Base-by-base conservation (phyloP, 495 filamentous ascomycete species). In the Rhizodiscina lignyota region DNA sequence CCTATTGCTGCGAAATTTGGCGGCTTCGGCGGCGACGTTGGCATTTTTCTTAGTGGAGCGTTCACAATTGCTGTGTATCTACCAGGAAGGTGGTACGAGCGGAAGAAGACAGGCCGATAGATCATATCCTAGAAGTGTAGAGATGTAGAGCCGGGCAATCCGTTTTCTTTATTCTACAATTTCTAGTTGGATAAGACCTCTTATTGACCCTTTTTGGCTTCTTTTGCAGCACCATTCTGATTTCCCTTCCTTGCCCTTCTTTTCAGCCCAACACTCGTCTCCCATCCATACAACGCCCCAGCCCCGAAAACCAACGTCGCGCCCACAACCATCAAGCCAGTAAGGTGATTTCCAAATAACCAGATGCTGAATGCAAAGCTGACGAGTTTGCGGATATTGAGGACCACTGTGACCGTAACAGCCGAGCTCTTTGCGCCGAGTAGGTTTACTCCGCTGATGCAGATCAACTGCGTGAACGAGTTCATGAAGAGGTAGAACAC, bases 351-450 rank as follows among this genome's bases (percentile, higher is more conserved):
- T 5, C 87, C 89, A 56, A 97, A 97, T 2, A 96, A 52, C 64
- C 80, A 84, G 40, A 94, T 85, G 40, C 87, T 94, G 26, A 96
- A 48, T 41, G 94, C 52, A 37, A 96, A 66, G 40, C 83, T 91
- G 15, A 91, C 75, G n/a, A 97, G 63, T 56, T 97, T 97, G 46
- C 89, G 68, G 32, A 97, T 77, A 53, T 96, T 97, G 18, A 97
- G 66, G 21, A 94, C 81, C 28, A 97, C 89, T 1, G 87, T 94
- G 12, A 97, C 89, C 0, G 87, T 94, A 34, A 97, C 62, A 0
- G 89, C 92, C 12, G 87, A 85, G 2, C 81, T 79, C 30, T 75
- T 74, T 0, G 85, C 80, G 1, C 78, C 81, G 3, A 97, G 63
- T 15, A 92, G 67, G 45, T 97, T 94, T 22, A 97, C 89, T 1